Evolutionary conservation across 2,329 filamentous ascomycete species (phyloP).

Genomic region (Talaromyces sp.): DNA sequence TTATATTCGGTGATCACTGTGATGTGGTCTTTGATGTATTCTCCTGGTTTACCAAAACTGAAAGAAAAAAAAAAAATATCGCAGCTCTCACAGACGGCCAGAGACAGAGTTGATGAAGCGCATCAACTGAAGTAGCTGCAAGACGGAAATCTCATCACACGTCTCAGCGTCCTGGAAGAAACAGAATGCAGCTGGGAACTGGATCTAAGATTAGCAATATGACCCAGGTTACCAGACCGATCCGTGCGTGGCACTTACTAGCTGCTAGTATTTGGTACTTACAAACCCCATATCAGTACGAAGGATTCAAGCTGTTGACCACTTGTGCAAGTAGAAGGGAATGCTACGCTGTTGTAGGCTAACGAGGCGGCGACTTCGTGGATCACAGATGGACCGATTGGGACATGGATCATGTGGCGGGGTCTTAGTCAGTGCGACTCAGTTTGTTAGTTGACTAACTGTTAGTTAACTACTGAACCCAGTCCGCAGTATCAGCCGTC

Average conservation of each 20-base stretch:
- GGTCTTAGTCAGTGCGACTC: background rate
- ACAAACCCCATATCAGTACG: background rate
- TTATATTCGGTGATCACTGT: background rate
- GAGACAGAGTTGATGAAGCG: background rate
- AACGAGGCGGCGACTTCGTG: background rate
- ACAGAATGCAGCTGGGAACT: background rate
- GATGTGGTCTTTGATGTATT: background rate
- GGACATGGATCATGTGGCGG: background rate
- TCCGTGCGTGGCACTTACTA: background rate
- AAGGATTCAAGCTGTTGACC: background rate
- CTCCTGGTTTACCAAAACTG: too few relatives aligned
- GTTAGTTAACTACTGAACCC: background rate
- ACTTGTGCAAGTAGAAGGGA: background rate
- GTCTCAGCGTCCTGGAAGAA: background rate
- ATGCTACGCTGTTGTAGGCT: background rate
- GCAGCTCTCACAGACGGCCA: too few relatives aligned
- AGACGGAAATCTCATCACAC: background rate
- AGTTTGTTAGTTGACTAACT: too few relatives aligned
- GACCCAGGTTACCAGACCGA: background rate
- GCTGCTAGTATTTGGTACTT: background rate
- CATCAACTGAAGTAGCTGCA: background rate
- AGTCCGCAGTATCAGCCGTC: background rate
- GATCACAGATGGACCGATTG: background rate
- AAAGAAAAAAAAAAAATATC: too few relatives aligned
- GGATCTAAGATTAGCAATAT: conserved; percentile 2